phyloP scores from a whole-genome alignment of 495 filamentous ascomycete species.

The Melanomma pulvis-pyrius region DNA sequence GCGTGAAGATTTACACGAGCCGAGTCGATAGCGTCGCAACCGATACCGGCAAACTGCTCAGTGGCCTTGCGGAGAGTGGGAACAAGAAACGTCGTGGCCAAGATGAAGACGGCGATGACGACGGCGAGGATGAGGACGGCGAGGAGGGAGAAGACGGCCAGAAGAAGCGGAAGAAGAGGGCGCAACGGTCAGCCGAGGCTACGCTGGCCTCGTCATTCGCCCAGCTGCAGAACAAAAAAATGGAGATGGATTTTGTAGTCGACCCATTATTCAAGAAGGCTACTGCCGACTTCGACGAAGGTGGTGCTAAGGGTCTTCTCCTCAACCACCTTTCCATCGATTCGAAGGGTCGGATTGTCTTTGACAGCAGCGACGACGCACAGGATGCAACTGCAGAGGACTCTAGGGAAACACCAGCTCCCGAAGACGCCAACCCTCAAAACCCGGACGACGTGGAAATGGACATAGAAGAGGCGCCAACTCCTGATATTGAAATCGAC shows the following conservation, averaged over 20 bases:
- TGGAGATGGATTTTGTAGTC: slow-evolving; percentile 95
- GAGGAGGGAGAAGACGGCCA: slow-evolving; percentile 77
- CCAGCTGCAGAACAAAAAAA: slow-evolving; percentile 90
- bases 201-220: slow-evolving; percentile 88
- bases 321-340: slow-evolving; percentile 96
- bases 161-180: slow-evolving; percentile 70
- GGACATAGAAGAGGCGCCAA: slow-evolving; percentile 50
- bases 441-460: slow-evolving; percentile 49
- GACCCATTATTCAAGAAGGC: slow-evolving; percentile 99
- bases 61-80: slow-evolving; percentile 88
- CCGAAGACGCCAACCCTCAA: slow-evolving; percentile 47
- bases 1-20: slow-evolving; percentile 99
- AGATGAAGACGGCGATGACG: slow-evolving; percentile 59
- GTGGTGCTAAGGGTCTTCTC: slow-evolving; percentile 91
- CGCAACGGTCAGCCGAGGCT: slow-evolving; percentile 83
- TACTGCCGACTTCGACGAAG: slow-evolving; percentile 97
- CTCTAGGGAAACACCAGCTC: slow-evolving; percentile 33
- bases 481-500: slow-evolving; percentile 65
- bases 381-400: slow-evolving; percentile 59
- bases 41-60: slow-evolving; percentile 93
- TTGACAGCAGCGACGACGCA: slow-evolving; percentile 94
- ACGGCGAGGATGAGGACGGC: slow-evolving; percentile 68
- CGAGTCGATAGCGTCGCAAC: slow-evolving; percentile 97
- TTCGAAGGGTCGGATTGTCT: slow-evolving; percentile 86
- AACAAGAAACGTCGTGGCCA: slow-evolving; percentile 68